Base-by-base conservation (phyloP, 192 early-diverging fungal genomes). In the Entophlyctis luteolus region DNA sequence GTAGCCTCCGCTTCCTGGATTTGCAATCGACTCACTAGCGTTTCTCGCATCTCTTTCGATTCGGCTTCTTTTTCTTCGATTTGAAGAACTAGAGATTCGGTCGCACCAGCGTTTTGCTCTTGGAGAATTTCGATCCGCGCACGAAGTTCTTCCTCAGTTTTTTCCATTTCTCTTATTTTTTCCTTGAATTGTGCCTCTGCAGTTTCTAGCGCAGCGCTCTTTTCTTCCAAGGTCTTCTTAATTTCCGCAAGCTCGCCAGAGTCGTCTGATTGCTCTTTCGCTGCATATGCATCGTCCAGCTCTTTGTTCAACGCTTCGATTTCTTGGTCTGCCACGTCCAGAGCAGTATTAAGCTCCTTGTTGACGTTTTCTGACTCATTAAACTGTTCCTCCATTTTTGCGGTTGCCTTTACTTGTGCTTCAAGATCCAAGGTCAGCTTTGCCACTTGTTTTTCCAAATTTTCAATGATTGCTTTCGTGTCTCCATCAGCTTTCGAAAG, bases 31-130 rank as follows among this genome's bases (percentile, higher is more conserved):
- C 37, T 6, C 4, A 69, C 55, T 4, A 69, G 46, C 16, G 55
- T 59, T 33, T 69, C 67, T 31, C 67, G 67, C 67, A 59, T 69
- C 49, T 69, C 67, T 45, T 69, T 69, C 12, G 67, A 54, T 35
- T 69, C 67, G 27, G 35, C 23, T 59, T 69, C 39, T 47, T 69
- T 54, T 1, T 69, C 67, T 45, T 69, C 55, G 5, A 69, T 33
- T 56, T 69, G 67, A 31, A 59, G 67, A 47, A 69, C 47, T 23
- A 69, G 55, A 8, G 55, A 37, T 32, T 18, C 23, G 4, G 14
- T 45, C 36, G 52, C 55, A 12, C 10, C 67, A 12, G 8, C 22
- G 6, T 35, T 25, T 48, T 69, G 67, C 39, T 69, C 67, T 48
- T 69, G 52, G 14, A 69, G 20, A 20, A 32, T n/a, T 25, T 12